Base-by-base conservation (phyloP, 2,329 filamentous ascomycete species). In the Ceratocystis destructans region DNA sequence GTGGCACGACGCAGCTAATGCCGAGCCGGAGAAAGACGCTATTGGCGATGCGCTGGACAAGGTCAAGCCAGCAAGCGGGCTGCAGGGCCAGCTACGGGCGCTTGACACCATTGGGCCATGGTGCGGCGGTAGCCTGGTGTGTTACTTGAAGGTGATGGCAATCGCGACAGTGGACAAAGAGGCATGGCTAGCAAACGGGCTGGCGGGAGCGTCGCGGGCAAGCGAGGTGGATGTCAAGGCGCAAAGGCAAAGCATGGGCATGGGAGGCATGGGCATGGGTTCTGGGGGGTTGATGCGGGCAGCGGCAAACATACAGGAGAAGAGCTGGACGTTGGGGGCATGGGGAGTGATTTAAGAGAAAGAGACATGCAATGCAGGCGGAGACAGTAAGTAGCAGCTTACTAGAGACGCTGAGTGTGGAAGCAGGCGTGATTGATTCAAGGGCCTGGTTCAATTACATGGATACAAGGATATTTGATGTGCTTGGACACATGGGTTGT, bases 111-210 rank as follows among this genome's bases (percentile, higher is more conserved):
- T 92, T 1, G 89, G 89, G 0, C 78, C 88, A 1, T 93, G 88
- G 88, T 82, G 83, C 22, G 89, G 89, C 10, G 88, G 85, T 2
- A 90, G 87, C 72, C 72, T 93, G 65, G 76, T 88, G 20, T 82
- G 86, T 2, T 83, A 87, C 70, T 77, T 91, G 67, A 87, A 86
- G 66, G 79, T 90, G 3, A 82, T 84, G 45, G 84, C 87, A 1
- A 80, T 89, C 64, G 86, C 87, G 1, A 82, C 86, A 37, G 78
- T 92, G 22, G 88, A 91, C 69, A 79, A 86, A 31, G 89, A 93
- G 5, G 77, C 83, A 44, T 93, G 89, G 80, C 73, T 86, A 59
- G 83, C 84, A 70, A 81, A 89, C 69, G 89, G 89, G 1, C 76
- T 82, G 25, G 76, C 77, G 20, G 87, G 87, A 2, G 86, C 87